Evolutionary conservation across 2,329 filamentous ascomycete genomes (phyloP), one percentile per base, ranked within the genome.

Genomic region (Metarhizium guizhouense): DNA sequence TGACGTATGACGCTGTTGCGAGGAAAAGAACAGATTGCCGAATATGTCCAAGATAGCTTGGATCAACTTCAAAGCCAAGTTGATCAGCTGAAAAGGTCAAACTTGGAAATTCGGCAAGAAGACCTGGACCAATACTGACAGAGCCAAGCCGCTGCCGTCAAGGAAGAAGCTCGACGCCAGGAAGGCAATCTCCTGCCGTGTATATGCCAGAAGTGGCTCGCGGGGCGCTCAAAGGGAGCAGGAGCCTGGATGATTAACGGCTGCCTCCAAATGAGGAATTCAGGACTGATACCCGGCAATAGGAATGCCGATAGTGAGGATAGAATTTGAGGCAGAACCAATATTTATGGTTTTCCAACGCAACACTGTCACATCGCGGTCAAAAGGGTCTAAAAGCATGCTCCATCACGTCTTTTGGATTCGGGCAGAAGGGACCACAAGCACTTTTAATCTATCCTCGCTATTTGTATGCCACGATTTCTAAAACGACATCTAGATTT

Each of bases 211-310:
- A 96, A 96, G 74, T 95, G 92, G 72, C 83, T 96, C 57, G 96
- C 91, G 52, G 92, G 92, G 70, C 92, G 96, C 70, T 90, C 91
- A 65, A 96, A 96, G 83, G 92, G 91, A 84, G 90, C 92, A 57
- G 92, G 91, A 76, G 91, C 91, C 34, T 96, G 91, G 90, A 96
- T 96, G 91, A 84, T 96, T 80, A 96, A 96, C 78, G 92, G 92
- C 59, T 90, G 87, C 69, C 76, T 96, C 70, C 92, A 96, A 72
- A 88, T 95, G 48, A 81, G 96, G 65, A 93, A 95, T 76, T 85
- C 82, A 51, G 91, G 91, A 65, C 78, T 96, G 47, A 90, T 96
- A n/a, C 92, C 92, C 14, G 92, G 92, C 57, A 96, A 96, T 76
- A 86, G 90, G 64, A 96, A 96, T 65, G 92, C 92, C 54, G 92